These are phyloP conservation scores for Athelia sp. DNA, from an alignment of 1,284 basidiomycete species.

Conservation along the genomic window DNA sequence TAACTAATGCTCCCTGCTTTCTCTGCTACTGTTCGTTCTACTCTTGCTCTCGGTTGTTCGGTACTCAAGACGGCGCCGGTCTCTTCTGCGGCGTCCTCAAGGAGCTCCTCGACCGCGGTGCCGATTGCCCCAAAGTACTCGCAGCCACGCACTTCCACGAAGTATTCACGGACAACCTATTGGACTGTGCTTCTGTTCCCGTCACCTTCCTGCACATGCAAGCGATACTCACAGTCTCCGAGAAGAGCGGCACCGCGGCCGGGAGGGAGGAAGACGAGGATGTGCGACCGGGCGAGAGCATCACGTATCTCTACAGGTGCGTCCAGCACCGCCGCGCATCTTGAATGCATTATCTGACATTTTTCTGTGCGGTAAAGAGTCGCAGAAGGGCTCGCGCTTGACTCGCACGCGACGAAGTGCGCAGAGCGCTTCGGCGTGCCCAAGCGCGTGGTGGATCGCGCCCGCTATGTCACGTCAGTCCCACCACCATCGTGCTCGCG, in stretches of 20 bases:
- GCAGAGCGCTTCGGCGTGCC: constrained; percentile 82
- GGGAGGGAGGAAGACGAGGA: constrained; percentile 14
- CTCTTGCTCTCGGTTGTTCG: too few relatives aligned
- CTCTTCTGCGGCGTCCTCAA: constrained; percentile 82
- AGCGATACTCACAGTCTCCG: constrained; percentile 51
- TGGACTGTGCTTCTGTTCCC: constrained; percentile 54
- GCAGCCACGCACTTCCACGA: constrained; percentile 91
- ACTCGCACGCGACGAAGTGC: constrained; percentile 81
- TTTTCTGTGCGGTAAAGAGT: too few relatives aligned
- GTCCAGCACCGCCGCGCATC: neutral
- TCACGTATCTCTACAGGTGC: constrained; percentile 75
- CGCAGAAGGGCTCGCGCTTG: constrained; percentile 61
- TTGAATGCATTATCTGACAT: too few relatives aligned
- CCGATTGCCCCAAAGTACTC: constrained; percentile 74
- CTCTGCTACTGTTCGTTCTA: constrained; percentile 2
- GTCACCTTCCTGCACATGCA: constrained; percentile 70
- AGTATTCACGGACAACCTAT: constrained; percentile 66
- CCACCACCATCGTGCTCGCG: constrained; percentile 1
- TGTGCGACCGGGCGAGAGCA: constrained; percentile 51
- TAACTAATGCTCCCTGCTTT: neutral
- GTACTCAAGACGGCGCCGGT: constrained; percentile 78
- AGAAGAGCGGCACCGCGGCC: constrained; percentile 4
- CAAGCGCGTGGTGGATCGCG: constrained; percentile 58
- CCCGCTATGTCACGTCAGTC: constrained; percentile 68
- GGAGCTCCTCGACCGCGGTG: constrained; percentile 63